Evolutionary conservation across 2,329 filamentous ascomycete genomes (phyloP).

Genomic region (Cytospora leucostoma): DNA sequence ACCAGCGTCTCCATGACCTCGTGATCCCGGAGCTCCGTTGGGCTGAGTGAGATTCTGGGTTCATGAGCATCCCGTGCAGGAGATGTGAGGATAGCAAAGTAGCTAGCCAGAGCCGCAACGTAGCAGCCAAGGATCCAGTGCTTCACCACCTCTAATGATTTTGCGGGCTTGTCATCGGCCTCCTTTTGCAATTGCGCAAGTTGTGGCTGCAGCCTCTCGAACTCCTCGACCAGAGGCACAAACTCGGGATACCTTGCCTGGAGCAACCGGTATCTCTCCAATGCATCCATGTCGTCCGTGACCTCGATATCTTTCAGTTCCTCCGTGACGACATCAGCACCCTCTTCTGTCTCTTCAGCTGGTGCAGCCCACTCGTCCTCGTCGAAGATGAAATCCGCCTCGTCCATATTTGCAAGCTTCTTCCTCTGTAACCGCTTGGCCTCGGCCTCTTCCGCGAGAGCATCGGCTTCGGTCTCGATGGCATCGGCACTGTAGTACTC

Average conservation of each 20-base stretch:
- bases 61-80: constrained; percentile 63
- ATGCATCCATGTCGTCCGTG: constrained; percentile 72
- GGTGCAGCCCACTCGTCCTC: constrained; percentile 78
- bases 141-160: constrained; percentile 67
- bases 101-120: constrained; percentile 83
- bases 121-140: constrained; percentile 83
- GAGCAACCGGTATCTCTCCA: constrained; percentile 75
- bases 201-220: constrained; percentile 69
- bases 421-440: constrained; percentile 87
- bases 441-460: constrained; percentile 88
- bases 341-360: constrained; percentile 51
- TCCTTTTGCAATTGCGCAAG: constrained; percentile 60
- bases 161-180: constrained; percentile 53
- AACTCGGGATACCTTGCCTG: constrained; percentile 89
- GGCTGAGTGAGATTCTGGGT: constrained; percentile 63
- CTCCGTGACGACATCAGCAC: constrained; percentile 72
- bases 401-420: constrained; percentile 83
- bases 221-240: constrained; percentile 79
- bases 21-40: constrained; percentile 83
- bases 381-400: constrained; percentile 92
- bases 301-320: constrained; percentile 83
- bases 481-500: constrained; percentile 92
- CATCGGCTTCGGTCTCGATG: constrained; percentile 65
- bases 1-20: constrained; percentile 85
- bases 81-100: constrained; percentile 90